These are phyloP conservation scores for Paspalum vaginatum DNA, from an alignment of 176 grass and related monocot species.

Conservation along the genomic window DNA sequence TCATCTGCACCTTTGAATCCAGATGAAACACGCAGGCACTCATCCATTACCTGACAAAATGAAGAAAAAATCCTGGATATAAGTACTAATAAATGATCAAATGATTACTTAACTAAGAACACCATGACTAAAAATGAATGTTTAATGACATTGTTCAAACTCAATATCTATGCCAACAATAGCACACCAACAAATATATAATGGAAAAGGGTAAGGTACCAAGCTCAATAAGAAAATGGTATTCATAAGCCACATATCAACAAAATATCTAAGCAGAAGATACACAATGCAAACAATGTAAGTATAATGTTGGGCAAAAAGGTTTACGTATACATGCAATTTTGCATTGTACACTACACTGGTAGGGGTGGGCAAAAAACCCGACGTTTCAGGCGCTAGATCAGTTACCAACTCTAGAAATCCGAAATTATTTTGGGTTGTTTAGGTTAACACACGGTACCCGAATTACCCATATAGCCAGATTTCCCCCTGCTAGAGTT, in stretches of 20 bases:
- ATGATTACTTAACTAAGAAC: neutral
- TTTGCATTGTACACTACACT: neutral
- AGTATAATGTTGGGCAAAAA: constrained; percentile 21
- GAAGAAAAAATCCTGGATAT: constrained; percentile 25
- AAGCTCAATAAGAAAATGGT: neutral
- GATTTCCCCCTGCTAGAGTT: no score
- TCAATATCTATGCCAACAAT: constrained; percentile 10
- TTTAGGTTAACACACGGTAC: no score
- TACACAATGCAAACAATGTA: constrained; percentile 23
- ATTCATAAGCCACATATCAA: neutral
- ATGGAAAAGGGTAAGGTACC: neutral
- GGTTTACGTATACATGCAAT: neutral
- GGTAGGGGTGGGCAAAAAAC: no score
- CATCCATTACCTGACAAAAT: constrained; percentile 80
- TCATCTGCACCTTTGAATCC: constrained; percentile 94
- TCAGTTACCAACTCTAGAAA: no score
- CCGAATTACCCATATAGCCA: no score
- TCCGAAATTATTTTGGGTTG: no score
- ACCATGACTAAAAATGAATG: constrained; percentile 9
- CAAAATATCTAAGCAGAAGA: neutral
- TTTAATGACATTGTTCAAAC: neutral
- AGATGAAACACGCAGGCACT: constrained; percentile 88
- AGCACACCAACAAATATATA: neutral
- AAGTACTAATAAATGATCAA: constrained; percentile 1
- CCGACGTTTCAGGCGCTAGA: no score